Base-by-base conservation (phyloP, 2,329 filamentous ascomycete species). In the Penicillium capsulatum region DNA sequence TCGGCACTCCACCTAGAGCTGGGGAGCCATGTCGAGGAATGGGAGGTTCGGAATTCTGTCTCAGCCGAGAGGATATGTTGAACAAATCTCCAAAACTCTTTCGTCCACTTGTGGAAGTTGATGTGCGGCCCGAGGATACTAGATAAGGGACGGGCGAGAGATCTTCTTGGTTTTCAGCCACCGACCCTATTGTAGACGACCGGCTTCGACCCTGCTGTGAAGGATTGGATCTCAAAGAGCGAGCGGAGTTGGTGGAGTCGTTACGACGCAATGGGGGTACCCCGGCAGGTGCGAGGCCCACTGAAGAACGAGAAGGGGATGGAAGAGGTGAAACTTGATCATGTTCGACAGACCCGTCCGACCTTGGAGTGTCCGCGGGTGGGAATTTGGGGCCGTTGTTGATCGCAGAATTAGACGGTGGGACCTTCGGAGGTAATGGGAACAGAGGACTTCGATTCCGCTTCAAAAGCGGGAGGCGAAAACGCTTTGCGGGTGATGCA, bases 41-140 rank as follows among this genome's bases (percentile, higher is more conserved):
- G 28, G 77, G 69, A 4, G 83, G 76, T 33, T 94, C 89, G 1
- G 86, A 86, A 53, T 87, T 86, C 56, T 94, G 86, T 34, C 91
- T 79, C 44, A 95, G 75, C 47, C 90, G 80, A 47, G 80, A 77
- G 14, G 79, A 74, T 22, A 96, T 70, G 10, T 80, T 83, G 55
- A 98, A 81, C 14, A 97, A 71, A 51, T 95, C 92, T 37, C 90
- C 88, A 54, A 98, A 88, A 65, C 91, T 97, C 65, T 90, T 92
- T 38, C 92, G 79, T 4, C 90, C 89, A n/a, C 70, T 75, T 0
- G 84, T 91, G 0, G 88, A 95, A 1, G 84, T 87, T 1, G 90
- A 95, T 4, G 81, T 90, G 36, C 89, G 76, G 3, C 70, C 73
- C 2, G 72, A 74, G 3, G 65, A 68, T 7, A 64, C 58, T n/a